Evolutionary conservation across 78 protist genomes (phyloP), one percentile per base, ranked within the genome.

Genomic region (Blattamonas nauphoetae): DNA sequence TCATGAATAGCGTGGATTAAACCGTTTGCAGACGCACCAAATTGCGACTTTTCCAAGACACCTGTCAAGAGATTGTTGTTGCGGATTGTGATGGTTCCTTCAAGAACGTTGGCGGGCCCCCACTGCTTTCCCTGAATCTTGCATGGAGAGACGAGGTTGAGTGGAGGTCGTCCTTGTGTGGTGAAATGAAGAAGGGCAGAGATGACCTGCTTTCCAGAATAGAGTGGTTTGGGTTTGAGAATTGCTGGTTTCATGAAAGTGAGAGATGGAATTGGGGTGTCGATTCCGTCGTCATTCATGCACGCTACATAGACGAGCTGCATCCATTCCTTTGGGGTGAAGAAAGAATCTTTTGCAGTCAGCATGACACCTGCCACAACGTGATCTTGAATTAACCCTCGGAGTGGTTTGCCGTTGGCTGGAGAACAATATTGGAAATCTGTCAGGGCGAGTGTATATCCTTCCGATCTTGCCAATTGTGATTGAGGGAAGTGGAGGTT

Each of bases 351-450:
- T 33, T 92, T 81, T 81, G 45, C 78, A 21, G 98, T 96, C 35
- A 97, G 80, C 32, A 93, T 83, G 2, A 94, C 95, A 33, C 98
- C 98, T 1, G 97, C 84, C 1, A 93, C 93, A n/a, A 97, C 95
- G 85, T 96, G 97, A 90, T 98, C 99, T 90, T 97, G 99, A 82
- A 98, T 97, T 64, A 98, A 87, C 88, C 99, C 99, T 1, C 99
- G 94, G 11, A 98, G 42, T 3, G 99, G 99, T 4, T 71, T 81
- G 3, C 99, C 99, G 32, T 78, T 41, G 34, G 95, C 94, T 42
- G 95, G 93, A 6, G 44, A 90, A n/a, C 90, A 46, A 91, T 96
- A 98, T 88, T 97, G 98, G 83, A 45, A 6, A 77, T 92, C 42
- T 33, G 89, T 33, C 85, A n/a, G 0, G 36, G 44, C 32, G 32